These are phyloP conservation scores for Crucihimalaya himalaica DNA, from an alignment of 345 rosid species.

Conservation along the genomic window DNA sequence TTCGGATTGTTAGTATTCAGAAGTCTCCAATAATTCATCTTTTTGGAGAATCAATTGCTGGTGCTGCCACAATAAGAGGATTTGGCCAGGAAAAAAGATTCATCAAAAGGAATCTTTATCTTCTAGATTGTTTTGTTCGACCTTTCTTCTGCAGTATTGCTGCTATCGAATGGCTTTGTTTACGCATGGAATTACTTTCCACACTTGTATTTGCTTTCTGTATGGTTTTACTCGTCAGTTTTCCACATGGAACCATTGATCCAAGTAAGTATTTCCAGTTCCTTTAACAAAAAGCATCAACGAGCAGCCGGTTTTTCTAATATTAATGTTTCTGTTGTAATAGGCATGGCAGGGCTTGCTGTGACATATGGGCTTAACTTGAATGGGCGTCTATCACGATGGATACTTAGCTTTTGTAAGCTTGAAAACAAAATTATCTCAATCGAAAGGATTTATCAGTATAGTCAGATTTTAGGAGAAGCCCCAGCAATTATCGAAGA, in stretches of 20 bases:
- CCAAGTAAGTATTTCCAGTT: slow-evolving; percentile 69
- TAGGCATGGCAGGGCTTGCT: slow-evolving; percentile 99
- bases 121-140: slow-evolving; percentile 97
- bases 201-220: slow-evolving; percentile 97
- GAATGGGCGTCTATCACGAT: slow-evolving; percentile 92
- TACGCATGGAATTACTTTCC: slow-evolving; percentile 97
- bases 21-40: slow-evolving; percentile 97
- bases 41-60: slow-evolving; percentile 98
- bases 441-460: slow-evolving; percentile 95
- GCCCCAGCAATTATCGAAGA: slow-evolving; percentile 69
- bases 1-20: slow-evolving; percentile 98
- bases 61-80: slow-evolving; percentile 99
- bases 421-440: slow-evolving; percentile 98
- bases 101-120: slow-evolving; percentile 95
- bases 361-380: slow-evolving; percentile 98
- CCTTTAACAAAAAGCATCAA: neutral
- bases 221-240: slow-evolving; percentile 96
- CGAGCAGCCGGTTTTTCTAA: slow-evolving; percentile 8
- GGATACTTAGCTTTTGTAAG: slow-evolving; percentile 99
- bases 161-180: slow-evolving; percentile 99
- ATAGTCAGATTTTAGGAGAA: slow-evolving; percentile 86
- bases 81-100: slow-evolving; percentile 97
- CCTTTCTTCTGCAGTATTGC: slow-evolving; percentile 98
- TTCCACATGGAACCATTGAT: slow-evolving; percentile 93
- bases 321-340: slow-evolving; percentile 33